These are phyloP conservation scores for Tolypocladium paradoxum DNA, from an alignment of 2,329 filamentous ascomycete genomes.

Conservation along the genomic window DNA sequence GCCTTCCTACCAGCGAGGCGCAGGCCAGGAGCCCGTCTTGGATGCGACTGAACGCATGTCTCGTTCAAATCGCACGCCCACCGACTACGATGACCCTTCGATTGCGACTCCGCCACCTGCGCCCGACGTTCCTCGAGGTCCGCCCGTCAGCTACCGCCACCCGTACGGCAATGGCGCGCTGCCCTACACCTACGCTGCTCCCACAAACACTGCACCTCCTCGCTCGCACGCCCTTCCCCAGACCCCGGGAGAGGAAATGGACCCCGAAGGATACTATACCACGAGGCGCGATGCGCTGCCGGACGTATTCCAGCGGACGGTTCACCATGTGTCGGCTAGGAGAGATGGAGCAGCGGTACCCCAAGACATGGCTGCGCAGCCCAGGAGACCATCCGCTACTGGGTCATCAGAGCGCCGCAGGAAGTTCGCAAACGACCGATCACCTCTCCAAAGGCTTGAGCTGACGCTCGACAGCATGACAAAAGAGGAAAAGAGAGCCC, in stretches of 20 bases:
- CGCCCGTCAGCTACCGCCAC: conserved; percentile 46
- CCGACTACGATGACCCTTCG: conserved; percentile 25
- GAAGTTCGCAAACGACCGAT: conserved; percentile 69
- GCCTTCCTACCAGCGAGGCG: conserved; percentile 41
- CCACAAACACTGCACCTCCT: conserved; percentile 5
- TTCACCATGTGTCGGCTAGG: conserved; percentile 11
- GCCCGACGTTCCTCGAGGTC: conserved; percentile 50
- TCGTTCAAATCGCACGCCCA: conserved; percentile 8
- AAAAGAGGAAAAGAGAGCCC: conserved; percentile 87
- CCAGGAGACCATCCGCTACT: conserved; percentile 26
- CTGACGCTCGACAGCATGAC: conserved; percentile 83
- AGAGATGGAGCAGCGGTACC: conserved; percentile 11
- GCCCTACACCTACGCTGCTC: conserved; percentile 12
- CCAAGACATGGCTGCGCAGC: conserved; percentile 14
- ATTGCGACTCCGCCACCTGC: conserved; percentile 35
- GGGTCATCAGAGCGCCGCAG: conserved; percentile 34
- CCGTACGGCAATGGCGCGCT: conserved; percentile 24
- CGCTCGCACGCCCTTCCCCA: conserved; percentile 2
- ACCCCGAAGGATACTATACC: conserved; percentile 14
- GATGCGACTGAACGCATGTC: conserved; percentile 11
- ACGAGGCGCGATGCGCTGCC: conserved; percentile 5
- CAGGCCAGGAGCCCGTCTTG: conserved; percentile 27
- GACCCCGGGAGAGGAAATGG: conserved; percentile 12
- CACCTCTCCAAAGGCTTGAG: conserved; percentile 88
- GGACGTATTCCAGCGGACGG: conserved; percentile 4